Evolutionary conservation across 371 early-diverging fungal genomes (phyloP).

Genomic region (Batrachochytrium dendrobatidis): DNA sequence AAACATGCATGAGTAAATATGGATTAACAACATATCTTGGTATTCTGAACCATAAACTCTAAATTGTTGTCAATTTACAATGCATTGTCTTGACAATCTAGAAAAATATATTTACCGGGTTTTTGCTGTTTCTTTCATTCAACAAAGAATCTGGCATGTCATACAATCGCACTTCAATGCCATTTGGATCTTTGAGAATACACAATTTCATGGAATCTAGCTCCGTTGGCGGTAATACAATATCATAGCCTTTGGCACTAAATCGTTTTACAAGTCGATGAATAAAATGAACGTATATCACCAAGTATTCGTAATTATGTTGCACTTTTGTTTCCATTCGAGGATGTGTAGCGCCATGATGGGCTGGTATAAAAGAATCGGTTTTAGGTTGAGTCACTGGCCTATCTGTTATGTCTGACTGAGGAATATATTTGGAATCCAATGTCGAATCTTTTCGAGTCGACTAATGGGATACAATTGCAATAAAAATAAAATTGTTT

Average conservation of each 20-base stretch:
- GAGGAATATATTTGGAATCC: constrained; percentile 2
- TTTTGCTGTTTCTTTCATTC: constrained; percentile 21
- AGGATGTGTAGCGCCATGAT: constrained; percentile 3
- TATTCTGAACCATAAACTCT: too few species aligned
- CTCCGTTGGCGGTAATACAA: constrained; percentile 21
- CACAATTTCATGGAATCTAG: constrained; percentile 32
- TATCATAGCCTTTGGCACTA: constrained; percentile 30
- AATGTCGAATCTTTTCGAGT: too few species aligned
- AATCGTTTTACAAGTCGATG: constrained; percentile 40
- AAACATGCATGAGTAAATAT: neutral
- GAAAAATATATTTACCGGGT: constrained; percentile 14
- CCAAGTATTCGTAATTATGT: constrained; percentile 19
- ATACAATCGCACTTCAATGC: constrained; percentile 42
- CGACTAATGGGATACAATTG: too few species aligned
- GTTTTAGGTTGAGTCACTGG: neutral
- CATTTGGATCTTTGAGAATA: constrained; percentile 40
- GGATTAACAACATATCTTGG: neutral
- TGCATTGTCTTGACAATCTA: too few species aligned
- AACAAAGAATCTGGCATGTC: constrained; percentile 39
- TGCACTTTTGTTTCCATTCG: constrained; percentile 5
- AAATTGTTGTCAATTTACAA: too few species aligned
- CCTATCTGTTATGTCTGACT: neutral
- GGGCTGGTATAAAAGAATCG: neutral
- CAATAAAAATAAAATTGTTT: too few species aligned
- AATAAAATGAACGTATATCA: constrained; percentile 48